phyloP scores from a whole-genome alignment of 495 filamentous ascomycete genomes.

The Tuber brumale region DNA sequence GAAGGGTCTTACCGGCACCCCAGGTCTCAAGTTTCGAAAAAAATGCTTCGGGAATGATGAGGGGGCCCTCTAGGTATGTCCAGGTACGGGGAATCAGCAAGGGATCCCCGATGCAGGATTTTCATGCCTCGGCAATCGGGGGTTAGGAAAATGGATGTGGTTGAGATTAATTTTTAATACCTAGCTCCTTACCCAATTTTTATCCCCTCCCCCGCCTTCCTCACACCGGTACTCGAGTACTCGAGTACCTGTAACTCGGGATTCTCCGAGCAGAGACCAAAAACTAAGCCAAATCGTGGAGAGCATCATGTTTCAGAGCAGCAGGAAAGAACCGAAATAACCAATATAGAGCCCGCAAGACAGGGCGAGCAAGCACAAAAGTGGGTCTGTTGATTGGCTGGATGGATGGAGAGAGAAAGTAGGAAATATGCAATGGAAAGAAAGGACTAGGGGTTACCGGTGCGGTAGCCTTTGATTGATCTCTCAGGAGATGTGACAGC shows the following conservation, averaged over 20 bases:
- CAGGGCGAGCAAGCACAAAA: not conserved
- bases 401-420: not conserved
- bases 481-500: not conserved
- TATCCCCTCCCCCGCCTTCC: not conserved
- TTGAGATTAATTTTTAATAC: not conserved
- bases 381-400: not conserved
- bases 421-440: not conserved
- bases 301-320: not conserved
- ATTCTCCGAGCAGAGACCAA: not conserved
- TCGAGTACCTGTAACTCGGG: not conserved
- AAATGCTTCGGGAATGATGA: not conserved
- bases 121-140: not conserved
- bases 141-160: not conserved
- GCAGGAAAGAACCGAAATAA: not conserved
- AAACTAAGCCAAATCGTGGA: not conserved
- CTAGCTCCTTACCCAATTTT: not conserved
- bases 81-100: not conserved
- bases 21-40: not conserved
- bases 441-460: not conserved
- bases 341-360: not conserved
- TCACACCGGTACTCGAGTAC: not conserved
- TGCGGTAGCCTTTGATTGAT: not conserved
- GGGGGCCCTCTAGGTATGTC: not conserved
- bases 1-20: not conserved
- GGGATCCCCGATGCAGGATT: not conserved